Conservation (phyloP, 2,329 filamentous ascomycete species). For the Cercospora zeae-maydis region DNA sequence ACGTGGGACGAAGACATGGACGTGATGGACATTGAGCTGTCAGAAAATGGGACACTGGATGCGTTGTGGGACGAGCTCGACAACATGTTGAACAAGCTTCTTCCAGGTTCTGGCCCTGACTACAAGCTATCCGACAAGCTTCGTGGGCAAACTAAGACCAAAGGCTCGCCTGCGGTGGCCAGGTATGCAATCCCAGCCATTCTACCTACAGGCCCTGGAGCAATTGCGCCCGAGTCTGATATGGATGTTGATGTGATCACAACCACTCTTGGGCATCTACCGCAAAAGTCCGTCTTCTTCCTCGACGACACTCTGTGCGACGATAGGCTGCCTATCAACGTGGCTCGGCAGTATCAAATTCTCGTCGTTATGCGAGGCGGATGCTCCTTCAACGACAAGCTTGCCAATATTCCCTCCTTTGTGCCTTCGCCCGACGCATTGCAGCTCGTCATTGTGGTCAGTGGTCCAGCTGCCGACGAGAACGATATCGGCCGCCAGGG, state of each 20-base stretch:
- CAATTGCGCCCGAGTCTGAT: conserved; percentile 60
- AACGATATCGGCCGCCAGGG: neutral
- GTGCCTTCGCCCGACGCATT: conserved; percentile 51
- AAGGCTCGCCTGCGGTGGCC: conserved; percentile 26
- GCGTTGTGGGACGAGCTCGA: conserved; percentile 51
- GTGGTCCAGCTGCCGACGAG: conserved; percentile 48
- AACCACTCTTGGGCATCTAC: conserved; percentile 42
- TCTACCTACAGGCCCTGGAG: conserved; percentile 58
- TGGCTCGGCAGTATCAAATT: conserved; percentile 63
- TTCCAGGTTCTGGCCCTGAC: conserved; percentile 7
- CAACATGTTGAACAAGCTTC: conserved; percentile 17
- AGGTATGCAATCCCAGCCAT: conserved; percentile 47
- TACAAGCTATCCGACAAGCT: conserved; percentile 17
- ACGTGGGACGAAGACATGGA: neutral
- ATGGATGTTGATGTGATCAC: conserved; percentile 28
- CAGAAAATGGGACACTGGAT: conserved; percentile 39
- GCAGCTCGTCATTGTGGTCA: conserved; percentile 78
- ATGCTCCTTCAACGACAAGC: conserved; percentile 79
- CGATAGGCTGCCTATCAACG: conserved; percentile 48
- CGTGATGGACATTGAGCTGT: conserved; percentile 14
- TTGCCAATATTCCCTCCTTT: conserved; percentile 78
- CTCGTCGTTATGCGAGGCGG: conserved; percentile 78
- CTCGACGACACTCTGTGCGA: conserved; percentile 67
- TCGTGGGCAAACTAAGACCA: neutral
- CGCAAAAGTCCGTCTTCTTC: conserved; percentile 55